Evolutionary conservation across 352 stramenopile species (phyloP), one percentile per base, ranked within the genome.

Genomic region (Elongisporangium senticosum): DNA sequence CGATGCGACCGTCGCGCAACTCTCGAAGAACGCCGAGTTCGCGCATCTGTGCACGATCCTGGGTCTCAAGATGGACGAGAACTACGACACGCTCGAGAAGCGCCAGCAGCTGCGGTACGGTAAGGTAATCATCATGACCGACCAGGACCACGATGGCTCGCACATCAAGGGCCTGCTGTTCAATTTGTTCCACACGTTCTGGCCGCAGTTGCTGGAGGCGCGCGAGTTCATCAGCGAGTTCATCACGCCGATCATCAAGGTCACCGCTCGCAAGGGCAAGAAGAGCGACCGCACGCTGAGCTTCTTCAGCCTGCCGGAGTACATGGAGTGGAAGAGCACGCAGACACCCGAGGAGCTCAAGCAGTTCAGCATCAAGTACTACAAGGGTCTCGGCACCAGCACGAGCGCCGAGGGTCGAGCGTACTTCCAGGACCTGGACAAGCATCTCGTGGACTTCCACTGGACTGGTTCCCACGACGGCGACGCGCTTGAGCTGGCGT

Each of bases 151-250:
- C 60, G 95, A 98, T 56, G 96, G 98, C 10, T 98, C 86, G 39
- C 98, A 99, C 75, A 99, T 99, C 83, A 99, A 99, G 74, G 98
- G 96, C 2, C 74, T 99, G 22, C 67, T 98, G 39, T 99, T 99
- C 75, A 99, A 99, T 67, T 94, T 99, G 48, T 96, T 99, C 53
- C 97, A 99, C 80, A 85, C 96, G 52, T 99, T 98, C 67, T 99
- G 97, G 97, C 98, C 98, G 0, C 93, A 90, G 10, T 72, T 99
- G 59, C 76, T 99, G 37, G 78, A 98, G 58, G 67, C 95, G 51
- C 79, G 88, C 13, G 89, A 90, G 19, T 99, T 99, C 59, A 74
- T 99, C 10, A 93, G 98, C 63, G 96, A 99, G 62, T 99, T 99
- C 71, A 99, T 99, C 71, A 99, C 98, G 24, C 97, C 98, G 14